These are phyloP conservation scores for Artemisia annua DNA, from an alignment of 129 eudicot genomes.

Conservation along the genomic window DNA sequence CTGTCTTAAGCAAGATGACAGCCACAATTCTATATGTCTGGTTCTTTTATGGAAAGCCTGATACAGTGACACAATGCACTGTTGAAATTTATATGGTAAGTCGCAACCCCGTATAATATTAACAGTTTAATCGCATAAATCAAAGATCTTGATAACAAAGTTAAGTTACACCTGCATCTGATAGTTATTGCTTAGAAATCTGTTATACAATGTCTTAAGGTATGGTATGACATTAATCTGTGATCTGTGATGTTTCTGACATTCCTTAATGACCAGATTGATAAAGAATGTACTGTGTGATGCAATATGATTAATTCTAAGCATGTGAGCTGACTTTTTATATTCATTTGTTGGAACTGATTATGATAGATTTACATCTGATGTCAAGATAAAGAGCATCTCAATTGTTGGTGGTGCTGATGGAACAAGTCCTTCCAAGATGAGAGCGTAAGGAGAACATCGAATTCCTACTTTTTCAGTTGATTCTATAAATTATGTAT, in stretches of 20 bases:
- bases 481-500: background rate
- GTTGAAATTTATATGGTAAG: no score
- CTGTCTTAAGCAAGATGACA: no score
- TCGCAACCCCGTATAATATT: background rate
- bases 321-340: slow-evolving; percentile 11
- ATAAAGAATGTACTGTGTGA: background rate
- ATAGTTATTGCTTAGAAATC: slow-evolving; percentile 5
- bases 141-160: background rate
- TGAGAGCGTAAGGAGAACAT: slow-evolving; percentile 88
- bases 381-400: slow-evolving; percentile 96
- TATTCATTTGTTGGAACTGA: slow-evolving; percentile 19
- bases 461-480: background rate
- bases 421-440: slow-evolving; percentile 96
- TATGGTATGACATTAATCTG: background rate
- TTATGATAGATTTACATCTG: slow-evolving; percentile 79
- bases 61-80: no score
- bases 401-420: slow-evolving; percentile 94
- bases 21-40: no score
- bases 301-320: slow-evolving; percentile 7
- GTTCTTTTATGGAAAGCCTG: no score
- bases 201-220: slow-evolving; percentile 9
- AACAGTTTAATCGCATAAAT: background rate
- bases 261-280: background rate
- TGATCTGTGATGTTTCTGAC: slow-evolving; percentile 1
- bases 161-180: slow-evolving; percentile 4